Evolutionary conservation across 805 yeast species (phyloP).

Genomic region (Clavispora fructus): DNA sequence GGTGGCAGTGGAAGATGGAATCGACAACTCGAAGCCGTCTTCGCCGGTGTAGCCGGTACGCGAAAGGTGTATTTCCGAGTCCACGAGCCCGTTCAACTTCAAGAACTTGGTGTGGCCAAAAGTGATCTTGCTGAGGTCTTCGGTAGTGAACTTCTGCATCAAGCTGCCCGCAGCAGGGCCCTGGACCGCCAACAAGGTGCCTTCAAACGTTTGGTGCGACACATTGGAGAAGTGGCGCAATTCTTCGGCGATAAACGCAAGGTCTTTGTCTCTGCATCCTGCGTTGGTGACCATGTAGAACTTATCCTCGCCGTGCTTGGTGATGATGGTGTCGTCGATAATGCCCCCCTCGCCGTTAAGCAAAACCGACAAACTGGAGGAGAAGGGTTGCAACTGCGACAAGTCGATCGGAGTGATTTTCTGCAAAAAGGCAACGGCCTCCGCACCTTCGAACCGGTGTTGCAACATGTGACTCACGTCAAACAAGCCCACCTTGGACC

Average conservation of each 20-base stretch:
- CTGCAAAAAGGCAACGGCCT: slow-evolving; percentile 64
- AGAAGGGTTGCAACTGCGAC: slow-evolving; percentile 45
- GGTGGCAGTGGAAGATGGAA: slow-evolving; percentile 44
- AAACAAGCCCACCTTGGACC: slow-evolving; percentile 81
- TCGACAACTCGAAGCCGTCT: slow-evolving; percentile 92
- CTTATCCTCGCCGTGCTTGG: slow-evolving; percentile 70
- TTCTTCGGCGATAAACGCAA: slow-evolving; percentile 55
- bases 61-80: slow-evolving; percentile 63
- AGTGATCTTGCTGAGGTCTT: slow-evolving; percentile 53
- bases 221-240: slow-evolving; percentile 35
- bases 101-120: slow-evolving; percentile 68
- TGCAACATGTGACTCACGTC: slow-evolving; percentile 98
- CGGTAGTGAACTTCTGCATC: slow-evolving; percentile 57
- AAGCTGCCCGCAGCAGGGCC: slow-evolving; percentile 81
- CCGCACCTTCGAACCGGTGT: slow-evolving; percentile 69
- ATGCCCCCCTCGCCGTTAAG: slow-evolving; percentile 74
- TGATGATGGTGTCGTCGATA: slow-evolving; percentile 87
- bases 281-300: slow-evolving; percentile 95
- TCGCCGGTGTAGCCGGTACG: slow-evolving; percentile 98
- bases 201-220: slow-evolving; percentile 48
- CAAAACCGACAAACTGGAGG: slow-evolving; percentile 73
- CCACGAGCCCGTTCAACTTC: slow-evolving; percentile 36
- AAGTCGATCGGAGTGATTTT: slow-evolving; percentile 87
- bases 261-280: slow-evolving; percentile 83
- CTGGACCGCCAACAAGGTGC: slow-evolving; percentile 83